Base-by-base conservation (phyloP, 139 green algal genomes). In the Volvox reticuliferus region DNA sequence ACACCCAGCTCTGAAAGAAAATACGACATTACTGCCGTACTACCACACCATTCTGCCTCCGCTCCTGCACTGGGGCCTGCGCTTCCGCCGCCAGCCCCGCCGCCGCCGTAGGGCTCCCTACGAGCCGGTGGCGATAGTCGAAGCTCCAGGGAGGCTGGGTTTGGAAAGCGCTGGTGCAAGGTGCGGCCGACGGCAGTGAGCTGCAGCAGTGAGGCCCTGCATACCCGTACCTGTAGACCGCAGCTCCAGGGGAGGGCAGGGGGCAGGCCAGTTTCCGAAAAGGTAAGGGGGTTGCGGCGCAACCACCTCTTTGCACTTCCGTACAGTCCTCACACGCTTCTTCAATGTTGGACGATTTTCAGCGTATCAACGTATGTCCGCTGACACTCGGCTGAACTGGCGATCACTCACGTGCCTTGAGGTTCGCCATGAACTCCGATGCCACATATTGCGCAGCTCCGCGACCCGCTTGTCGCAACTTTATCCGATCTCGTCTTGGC, bases 1-100 rank as follows among this genome's bases (percentile, higher is more conserved):
- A n/a, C 3, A 18, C 85, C 85, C 13, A 89, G 68, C 85, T 89
- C 85, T 1, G 85, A 89, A 9, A 89, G 17, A 16, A 89, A 89
- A n/a, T 89, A 89, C 26, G 85, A 89, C 85, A 89, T 55, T 1
- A 89, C 37, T 3, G 69, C 85, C 44, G 37, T 68, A 44, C 85
- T 89, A 71, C 85, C 85, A 14, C 71, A 24, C 85, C 85, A 82
- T 18, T 20, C 85, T 20, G 44, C 69, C 21, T 30, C 85, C 9
- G 3, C 5, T 1, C 24, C 37, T 2, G 26, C 85, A 21, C 69
- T 71, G 28, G 36, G 37, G 19, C 69, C 69, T 33, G 62, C 69
- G 0, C 44, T 71, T 12, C 28, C 30, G 37, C 0, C 67, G 16
- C 6, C 81, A 14, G n/a, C 82, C 26, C 82, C 20, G 18, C 32